Percentiles rank a stretch among this genome's conserved stretches.
Evolutionary conservation across 2,329 filamentous ascomycete genomes (phyloP).

Genomic region (Alternaria gaisen): DNA sequence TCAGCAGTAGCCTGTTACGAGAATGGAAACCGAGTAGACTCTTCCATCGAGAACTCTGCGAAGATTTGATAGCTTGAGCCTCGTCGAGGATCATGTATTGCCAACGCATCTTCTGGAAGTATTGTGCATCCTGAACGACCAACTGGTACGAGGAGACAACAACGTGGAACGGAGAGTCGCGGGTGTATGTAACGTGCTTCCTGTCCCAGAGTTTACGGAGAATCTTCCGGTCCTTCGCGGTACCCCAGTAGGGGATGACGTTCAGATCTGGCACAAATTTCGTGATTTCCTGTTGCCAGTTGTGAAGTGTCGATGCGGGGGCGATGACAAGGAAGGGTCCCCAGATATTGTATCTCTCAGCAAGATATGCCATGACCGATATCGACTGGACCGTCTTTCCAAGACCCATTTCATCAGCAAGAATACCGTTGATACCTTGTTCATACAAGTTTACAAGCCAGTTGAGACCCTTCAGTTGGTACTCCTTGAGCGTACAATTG

Average conservation of each 20-base stretch:
- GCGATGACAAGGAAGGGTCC: constrained; percentile 97
- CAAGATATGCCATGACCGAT: constrained; percentile 98
- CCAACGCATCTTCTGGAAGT: constrained; percentile 99
- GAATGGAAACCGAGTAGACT: constrained; percentile 92
- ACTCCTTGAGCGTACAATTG: constrained; percentile 94
- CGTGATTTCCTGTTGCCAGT: constrained; percentile 98
- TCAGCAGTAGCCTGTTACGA: constrained; percentile 90
- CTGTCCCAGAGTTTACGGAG: constrained; percentile 99
- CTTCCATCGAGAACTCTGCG: constrained; percentile 96
- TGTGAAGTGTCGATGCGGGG: constrained; percentile 94
- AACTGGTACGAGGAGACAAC: constrained; percentile 97
- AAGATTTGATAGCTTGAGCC: constrained; percentile 98
- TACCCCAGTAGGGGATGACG: constrained; percentile 97
- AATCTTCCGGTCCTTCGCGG: constrained; percentile 90
- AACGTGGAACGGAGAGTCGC: constrained; percentile 93
- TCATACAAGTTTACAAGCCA: constrained; percentile 99
- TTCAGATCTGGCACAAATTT: constrained; percentile 95
- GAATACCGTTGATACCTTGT: constrained; percentile 98
- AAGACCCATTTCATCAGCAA: constrained; percentile 99
- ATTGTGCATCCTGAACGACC: constrained; percentile 93
- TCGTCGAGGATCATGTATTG: constrained; percentile 99
- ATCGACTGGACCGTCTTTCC: constrained; percentile 99
- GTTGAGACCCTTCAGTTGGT: constrained; percentile 98
- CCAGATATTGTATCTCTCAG: constrained; percentile 98
- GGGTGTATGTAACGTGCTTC: constrained; percentile 94